These are phyloP conservation scores for Phytophthora boehmeriae DNA, from an alignment of 352 stramenopile genomes.

Conservation along the genomic window DNA sequence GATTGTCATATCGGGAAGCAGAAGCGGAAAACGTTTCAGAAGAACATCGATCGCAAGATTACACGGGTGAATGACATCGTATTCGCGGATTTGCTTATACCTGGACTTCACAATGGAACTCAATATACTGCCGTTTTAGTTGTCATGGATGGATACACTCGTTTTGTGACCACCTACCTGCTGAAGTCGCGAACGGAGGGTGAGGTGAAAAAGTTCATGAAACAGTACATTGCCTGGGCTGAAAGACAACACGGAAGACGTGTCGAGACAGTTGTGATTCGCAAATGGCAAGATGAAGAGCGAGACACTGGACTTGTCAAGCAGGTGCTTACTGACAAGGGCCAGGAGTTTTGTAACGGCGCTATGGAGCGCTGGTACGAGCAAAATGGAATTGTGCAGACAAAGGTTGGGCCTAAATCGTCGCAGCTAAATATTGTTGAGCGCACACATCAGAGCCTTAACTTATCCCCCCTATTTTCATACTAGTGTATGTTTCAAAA, in stretches of 20 bases:
- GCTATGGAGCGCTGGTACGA: conserved; percentile 10
- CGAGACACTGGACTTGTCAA: not conserved
- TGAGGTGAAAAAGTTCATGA: conserved; percentile 2
- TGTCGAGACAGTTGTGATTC: not conserved
- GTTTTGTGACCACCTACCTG: conserved; percentile 8
- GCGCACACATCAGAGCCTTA: conserved; percentile 9
- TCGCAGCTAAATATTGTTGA: conserved; percentile 12
- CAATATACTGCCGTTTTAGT: conserved; percentile 6
- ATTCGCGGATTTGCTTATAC: conserved; percentile 19
- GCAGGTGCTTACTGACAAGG: conserved; percentile 17
- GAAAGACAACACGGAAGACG: not conserved
- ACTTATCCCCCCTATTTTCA: no score
- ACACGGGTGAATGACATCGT: conserved; percentile 12
- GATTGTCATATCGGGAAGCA: conserved; percentile 25
- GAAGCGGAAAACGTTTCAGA: conserved; percentile 9
- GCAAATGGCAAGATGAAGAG: not conserved
- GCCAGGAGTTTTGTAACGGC: conserved; percentile 11
- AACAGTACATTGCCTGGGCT: conserved; percentile 3
- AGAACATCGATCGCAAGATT: conserved; percentile 10
- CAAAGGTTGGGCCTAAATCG: conserved; percentile 5
- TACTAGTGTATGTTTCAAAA: no score
- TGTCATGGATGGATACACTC: conserved; percentile 14
- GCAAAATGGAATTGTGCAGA: not conserved
- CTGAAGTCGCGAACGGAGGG: conserved; percentile 4
- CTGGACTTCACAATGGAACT: conserved; percentile 7